Evolutionary conservation across 208 protist genomes (phyloP).

Genomic region (Porcisia deanei): DNA sequence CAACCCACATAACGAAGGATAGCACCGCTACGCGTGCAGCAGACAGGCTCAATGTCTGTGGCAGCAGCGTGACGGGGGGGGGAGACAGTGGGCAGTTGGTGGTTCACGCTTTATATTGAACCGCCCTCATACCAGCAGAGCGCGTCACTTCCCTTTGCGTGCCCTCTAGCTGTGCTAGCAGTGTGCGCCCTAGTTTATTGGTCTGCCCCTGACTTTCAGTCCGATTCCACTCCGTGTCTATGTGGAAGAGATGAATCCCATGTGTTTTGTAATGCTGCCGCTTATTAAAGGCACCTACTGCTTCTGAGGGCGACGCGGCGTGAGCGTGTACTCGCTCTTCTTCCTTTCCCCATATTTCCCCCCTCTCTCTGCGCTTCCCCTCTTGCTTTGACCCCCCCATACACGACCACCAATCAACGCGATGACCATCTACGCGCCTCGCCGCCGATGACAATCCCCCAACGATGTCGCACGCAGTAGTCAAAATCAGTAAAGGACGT

Average conservation of each 20-base stretch:
- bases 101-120: no score
- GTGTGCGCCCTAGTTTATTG: not conserved
- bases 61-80: no score
- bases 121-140: no score
- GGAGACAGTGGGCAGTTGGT: no score
- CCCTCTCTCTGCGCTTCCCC: slow-evolving; percentile 1
- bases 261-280: not conserved
- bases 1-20: no score
- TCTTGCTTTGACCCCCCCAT: slow-evolving; percentile 18
- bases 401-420: not conserved
- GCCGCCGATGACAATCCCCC: not conserved
- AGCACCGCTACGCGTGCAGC: no score
- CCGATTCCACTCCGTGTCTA: not conserved
- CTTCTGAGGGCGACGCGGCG: not conserved
- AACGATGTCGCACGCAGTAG: not conserved
- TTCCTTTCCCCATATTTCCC: not conserved
- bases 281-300: not conserved
- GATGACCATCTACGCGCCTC: not conserved
- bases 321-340: not conserved
- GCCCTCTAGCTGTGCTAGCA: no score
- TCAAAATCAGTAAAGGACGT: not conserved
- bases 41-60: no score
- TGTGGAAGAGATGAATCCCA: not conserved
- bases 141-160: no score
- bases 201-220: not conserved